A percentile compares a stretch with the other conserved stretches of the same genome.
Conservation (phyloP, 83 land plant species). For the Picea engelmannii region DNA sequence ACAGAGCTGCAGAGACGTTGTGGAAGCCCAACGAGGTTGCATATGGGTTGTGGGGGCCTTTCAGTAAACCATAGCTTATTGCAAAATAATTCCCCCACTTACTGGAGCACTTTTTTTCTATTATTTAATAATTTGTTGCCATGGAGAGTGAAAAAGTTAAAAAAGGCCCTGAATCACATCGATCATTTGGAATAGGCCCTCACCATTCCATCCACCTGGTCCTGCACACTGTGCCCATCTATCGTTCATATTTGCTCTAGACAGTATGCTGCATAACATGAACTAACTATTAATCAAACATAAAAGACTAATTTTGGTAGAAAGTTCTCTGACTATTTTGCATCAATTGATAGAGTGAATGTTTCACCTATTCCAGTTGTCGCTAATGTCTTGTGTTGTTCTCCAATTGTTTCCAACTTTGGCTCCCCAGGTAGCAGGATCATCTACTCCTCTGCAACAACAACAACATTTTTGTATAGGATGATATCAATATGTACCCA, state of each 20-base stretch:
- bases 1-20: too few relatives aligned
- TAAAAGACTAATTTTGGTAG: neutral
- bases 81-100: too few relatives aligned
- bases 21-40: too few relatives aligned
- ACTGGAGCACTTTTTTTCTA: too few relatives aligned
- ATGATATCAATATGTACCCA: neutral
- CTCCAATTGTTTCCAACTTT: too few relatives aligned
- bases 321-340: neutral
- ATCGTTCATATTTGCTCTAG: conserved; percentile 55
- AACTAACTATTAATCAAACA: neutral
- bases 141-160: too few relatives aligned
- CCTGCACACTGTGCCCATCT: conserved; percentile 56
- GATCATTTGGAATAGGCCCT: too few relatives aligned
- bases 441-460: conserved; percentile 19
- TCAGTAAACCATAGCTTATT: too few relatives aligned
- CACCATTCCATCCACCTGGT: conserved; percentile 73
- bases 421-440: neutral
- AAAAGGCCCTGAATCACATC: too few relatives aligned
- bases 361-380: conserved; percentile 24
- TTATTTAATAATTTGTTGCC: too few relatives aligned
- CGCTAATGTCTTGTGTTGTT: neutral
- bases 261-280: conserved; percentile 36
- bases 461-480: neutral
- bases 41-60: too few relatives aligned
- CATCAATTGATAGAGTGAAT: neutral